Conservation (phyloP, 148 eudicot species). For the Suaeda aralocaspica region DNA sequence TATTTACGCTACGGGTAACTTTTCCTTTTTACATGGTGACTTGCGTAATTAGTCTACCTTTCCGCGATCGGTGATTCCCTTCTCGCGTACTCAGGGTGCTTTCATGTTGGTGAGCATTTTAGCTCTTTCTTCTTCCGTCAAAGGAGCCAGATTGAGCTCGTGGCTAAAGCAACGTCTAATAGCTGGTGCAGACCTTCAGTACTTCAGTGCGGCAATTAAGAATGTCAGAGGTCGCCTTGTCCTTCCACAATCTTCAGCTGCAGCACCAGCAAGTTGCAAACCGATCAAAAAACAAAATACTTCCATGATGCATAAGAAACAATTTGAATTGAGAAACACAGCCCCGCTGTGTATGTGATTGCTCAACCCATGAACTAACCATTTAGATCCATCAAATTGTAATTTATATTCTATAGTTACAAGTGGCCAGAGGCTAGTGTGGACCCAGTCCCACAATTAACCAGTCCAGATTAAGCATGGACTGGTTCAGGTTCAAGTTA, state of each 20-base stretch:
- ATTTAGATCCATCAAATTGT: not conserved
- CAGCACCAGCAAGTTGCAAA: constrained; percentile 35
- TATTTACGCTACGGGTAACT: constrained; percentile 8
- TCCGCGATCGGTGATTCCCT: too few relatives aligned
- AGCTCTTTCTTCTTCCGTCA: constrained; percentile 81
- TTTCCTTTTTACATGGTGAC: too few relatives aligned
- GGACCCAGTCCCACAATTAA: not conserved
- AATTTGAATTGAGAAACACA: not conserved
- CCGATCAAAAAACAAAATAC: not conserved
- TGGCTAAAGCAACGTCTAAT: constrained; percentile 96
- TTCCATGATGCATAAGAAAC: not conserved
- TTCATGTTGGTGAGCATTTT: constrained; percentile 63
- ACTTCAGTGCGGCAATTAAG: constrained; percentile 69
- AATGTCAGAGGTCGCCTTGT: constrained; percentile 47
- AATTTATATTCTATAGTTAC: not conserved
- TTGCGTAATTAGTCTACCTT: too few relatives aligned
- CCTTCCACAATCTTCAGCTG: constrained; percentile 32
- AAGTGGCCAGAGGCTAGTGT: not conserved
- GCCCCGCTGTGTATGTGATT: not conserved
- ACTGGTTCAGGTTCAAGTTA: not conserved
- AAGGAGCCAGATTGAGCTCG: constrained; percentile 75
- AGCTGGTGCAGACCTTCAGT: constrained; percentile 83
- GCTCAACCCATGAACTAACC: not conserved
- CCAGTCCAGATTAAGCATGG: not conserved
- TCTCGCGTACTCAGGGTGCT: constrained; percentile 28